Evolutionary conservation across 2,329 filamentous ascomycete species (phyloP), one percentile per base, ranked within the genome.

Genomic region (Venturiaceae sp.): DNA sequence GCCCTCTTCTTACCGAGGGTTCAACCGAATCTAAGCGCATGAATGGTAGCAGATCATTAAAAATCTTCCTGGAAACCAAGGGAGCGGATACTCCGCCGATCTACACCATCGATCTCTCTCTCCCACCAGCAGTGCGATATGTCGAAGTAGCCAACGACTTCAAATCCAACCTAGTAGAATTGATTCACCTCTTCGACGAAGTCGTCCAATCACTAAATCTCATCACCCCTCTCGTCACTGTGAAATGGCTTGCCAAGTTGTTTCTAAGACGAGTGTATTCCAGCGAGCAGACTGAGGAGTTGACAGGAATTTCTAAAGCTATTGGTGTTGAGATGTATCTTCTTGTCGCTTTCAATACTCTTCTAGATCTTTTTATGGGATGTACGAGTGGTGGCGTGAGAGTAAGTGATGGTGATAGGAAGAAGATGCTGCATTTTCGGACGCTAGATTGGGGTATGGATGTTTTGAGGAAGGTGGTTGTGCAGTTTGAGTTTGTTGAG

Each of bases 311-410:
- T 36, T 75, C 77, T 28, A 66, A 71, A 28, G 74, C 69, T 2
- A 76, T 76, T 0, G 77, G 75, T 0, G 72, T 87, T 3, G 74
- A 80, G 1, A 72, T 86, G 66, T 82, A 84, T 62, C 68, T 86
- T 0, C 72, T 87, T 0, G 77, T 87, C 2, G 78, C 78, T 2
- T 77, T 85, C 63, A 87, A 87, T 63, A 80, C 82, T 1, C 69
- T 86, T 1, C 72, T 87, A 1, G 85, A 88, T 64, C 70, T 81
- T 5, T 72, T 87, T 36, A 78, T 87, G 69, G 84, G 84, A 2
- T 87, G 85, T 66, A 86, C 84, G 1, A 85, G 81, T 61, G 81
- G 81, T 23, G 81, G 75, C 16, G 71, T 72, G 5, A 61, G 67
- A 34, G 66, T 72, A 8, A 60, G 63, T 33, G 65, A 65, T 23